Base-by-base conservation (phyloP, 2,329 filamentous ascomycete genomes). In the Fusarium sp. region DNA sequence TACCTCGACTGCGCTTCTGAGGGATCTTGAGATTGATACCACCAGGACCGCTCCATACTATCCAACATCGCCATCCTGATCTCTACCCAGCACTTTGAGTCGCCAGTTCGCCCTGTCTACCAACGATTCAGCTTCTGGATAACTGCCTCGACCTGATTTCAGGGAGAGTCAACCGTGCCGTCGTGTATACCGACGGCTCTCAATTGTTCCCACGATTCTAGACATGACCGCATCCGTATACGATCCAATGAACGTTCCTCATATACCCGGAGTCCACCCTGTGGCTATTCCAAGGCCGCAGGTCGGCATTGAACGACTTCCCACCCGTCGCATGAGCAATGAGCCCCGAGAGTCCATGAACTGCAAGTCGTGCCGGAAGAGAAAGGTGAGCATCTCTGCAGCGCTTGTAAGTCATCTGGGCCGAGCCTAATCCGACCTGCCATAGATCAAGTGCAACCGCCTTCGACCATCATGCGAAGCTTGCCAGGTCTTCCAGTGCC, bases 311-410 rank as follows among this genome's bases (percentile, higher is more conserved):
- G 93, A 95, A 84, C 90, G 93, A 71, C 85, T 96, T 75, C 92
- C 93, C 29, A 88, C 91, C 64, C 90, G 92, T 72, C 91, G 93
- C 47, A 86, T 90, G 83, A 91, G 88, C 82, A 92, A 90, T 78
- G 93, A 96, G 82, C 93, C 93, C 45, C 91, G 93, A 78, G 94
- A 97, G 86, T 93, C 93, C 37, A 97, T 97, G 94, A 97, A 97
- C 83, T 97, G 94, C 90, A 97, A 97, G 83, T 96, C 94, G 66
- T 97, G 94, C 86, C 90, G 94, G 77, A 97, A 97, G 84, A 89
- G 94, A 85, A 97, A 97, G 92, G 94, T 96, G 54, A 74, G 67
- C 42, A 31, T 64, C 69, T 56, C 64, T 73, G 69, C 50, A 61
- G 70, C 63, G 62, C 66, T 34, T 20, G 59, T 22, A 18, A n/a